phyloP scores from a whole-genome alignment of 192 early-diverging fungal genomes.

The Lobosporangium transversale region DNA sequence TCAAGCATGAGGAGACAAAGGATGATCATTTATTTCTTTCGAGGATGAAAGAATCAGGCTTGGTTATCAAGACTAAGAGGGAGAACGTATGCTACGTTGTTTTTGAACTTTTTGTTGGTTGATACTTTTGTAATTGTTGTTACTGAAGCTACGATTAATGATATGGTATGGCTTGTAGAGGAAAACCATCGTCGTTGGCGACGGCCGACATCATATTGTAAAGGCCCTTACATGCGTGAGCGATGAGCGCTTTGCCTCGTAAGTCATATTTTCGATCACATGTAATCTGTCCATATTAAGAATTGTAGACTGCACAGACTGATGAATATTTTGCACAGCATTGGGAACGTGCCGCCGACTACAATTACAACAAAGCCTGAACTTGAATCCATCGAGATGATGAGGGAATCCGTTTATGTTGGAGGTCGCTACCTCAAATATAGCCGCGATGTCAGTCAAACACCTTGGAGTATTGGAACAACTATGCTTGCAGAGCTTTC shows the following conservation, averaged over 20 bases:
- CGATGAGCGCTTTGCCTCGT: conserved; percentile 57
- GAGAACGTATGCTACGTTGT: conserved; percentile 60
- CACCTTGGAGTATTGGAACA: conserved; percentile 82
- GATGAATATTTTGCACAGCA: background rate
- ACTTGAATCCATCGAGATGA: conserved; percentile 53
- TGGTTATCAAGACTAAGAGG: conserved; percentile 63
- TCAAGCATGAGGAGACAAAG: conserved; percentile 63
- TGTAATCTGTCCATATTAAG: background rate
- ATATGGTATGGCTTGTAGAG: conserved; percentile 50
- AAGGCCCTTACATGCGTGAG: conserved; percentile 56
- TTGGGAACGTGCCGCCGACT: conserved; percentile 43
- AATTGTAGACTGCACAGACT: background rate
- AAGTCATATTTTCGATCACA: conserved; percentile 26
- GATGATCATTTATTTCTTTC: conserved; percentile 72
- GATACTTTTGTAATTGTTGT: background rate
- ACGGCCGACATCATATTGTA: conserved; percentile 55
- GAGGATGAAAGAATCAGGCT: conserved; percentile 60
- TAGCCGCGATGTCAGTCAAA: conserved; percentile 82
- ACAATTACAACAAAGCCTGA: conserved; percentile 29
- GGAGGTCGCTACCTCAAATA: conserved; percentile 82
- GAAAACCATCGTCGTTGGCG: conserved; percentile 54
- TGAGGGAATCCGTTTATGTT: conserved; percentile 66
- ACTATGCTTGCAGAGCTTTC: conserved; percentile 75
- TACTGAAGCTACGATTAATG: too few relatives aligned
- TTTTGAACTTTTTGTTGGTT: background rate